Conservation (phyloP, 2,329 filamentous ascomycete species). For the Alternaria arborescens region DNA sequence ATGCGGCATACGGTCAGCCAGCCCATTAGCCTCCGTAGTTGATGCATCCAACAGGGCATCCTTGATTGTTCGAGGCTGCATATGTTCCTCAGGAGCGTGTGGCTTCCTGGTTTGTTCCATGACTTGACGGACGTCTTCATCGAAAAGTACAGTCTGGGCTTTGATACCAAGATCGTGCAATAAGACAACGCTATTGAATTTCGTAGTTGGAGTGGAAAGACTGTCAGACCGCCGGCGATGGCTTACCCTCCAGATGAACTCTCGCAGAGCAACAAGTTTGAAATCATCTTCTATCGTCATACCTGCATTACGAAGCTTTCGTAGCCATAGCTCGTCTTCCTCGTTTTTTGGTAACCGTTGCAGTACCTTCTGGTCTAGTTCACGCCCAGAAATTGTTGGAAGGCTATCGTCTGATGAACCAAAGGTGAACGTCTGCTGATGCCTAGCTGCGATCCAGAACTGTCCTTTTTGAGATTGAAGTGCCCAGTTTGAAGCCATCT, state of each 20-base stretch:
- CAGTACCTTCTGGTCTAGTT: slow-evolving; percentile 66
- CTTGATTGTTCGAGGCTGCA: slow-evolving; percentile 76
- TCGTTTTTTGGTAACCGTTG: slow-evolving; percentile 77
- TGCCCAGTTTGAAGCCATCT: slow-evolving; percentile 87
- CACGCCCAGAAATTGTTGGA: slow-evolving; percentile 64
- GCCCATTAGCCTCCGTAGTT: slow-evolving; percentile 79
- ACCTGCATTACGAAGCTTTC: slow-evolving; percentile 82
- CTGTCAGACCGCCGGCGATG: slow-evolving; percentile 71
- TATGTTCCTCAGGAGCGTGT: slow-evolving; percentile 45
- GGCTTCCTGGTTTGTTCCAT: slow-evolving; percentile 49
- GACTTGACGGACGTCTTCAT: slow-evolving; percentile 68
- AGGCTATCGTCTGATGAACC: slow-evolving; percentile 64
- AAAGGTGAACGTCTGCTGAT: slow-evolving; percentile 74
- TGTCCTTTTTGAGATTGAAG: slow-evolving; percentile 78
- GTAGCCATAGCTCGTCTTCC: slow-evolving; percentile 94
- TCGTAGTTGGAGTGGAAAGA: slow-evolving; percentile 51
- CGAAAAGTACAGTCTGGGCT: slow-evolving; percentile 91
- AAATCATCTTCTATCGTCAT: slow-evolving; percentile 84
- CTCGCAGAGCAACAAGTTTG: slow-evolving; percentile 83
- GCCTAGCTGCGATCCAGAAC: slow-evolving; percentile 84
- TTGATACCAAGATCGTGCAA: slow-evolving; percentile 79
- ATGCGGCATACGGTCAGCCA: slow-evolving; percentile 55
- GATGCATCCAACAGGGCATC: slow-evolving; percentile 93
- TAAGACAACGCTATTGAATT: slow-evolving; percentile 74
- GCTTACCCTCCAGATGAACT: slow-evolving; percentile 90